Conservation (phyloP, 2,329 filamentous ascomycete species). For the Plectosphaerella sp. region DNA sequence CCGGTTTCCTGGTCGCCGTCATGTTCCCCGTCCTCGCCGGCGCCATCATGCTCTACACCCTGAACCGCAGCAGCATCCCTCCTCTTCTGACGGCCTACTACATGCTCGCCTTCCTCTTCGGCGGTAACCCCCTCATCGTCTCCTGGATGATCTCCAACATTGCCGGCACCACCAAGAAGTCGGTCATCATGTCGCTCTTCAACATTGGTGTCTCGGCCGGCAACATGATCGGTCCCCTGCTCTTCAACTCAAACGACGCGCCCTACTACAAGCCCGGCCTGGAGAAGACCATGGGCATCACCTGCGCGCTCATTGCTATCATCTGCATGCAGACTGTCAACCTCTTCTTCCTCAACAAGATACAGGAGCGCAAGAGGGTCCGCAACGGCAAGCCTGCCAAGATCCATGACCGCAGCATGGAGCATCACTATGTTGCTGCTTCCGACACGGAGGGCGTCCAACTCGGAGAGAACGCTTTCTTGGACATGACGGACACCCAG, state of each 20-base stretch:
- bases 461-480: conserved; percentile 45
- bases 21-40: conserved; percentile 59
- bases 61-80: conserved; percentile 33
- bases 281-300: conserved; percentile 49
- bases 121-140: conserved; percentile 61
- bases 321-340: conserved; percentile 50
- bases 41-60: conserved; percentile 49
- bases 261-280: conserved; percentile 56
- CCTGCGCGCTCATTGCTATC: conserved; percentile 36
- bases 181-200: conserved; percentile 58
- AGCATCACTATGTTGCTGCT: conserved; percentile 37
- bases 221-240: conserved; percentile 62
- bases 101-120: conserved; percentile 61
- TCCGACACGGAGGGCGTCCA: conserved; percentile 22
- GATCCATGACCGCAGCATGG: conserved; percentile 57
- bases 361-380: conserved; percentile 50
- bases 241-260: conserved; percentile 54
- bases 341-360: conserved; percentile 51
- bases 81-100: conserved; percentile 59
- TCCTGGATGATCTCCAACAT: conserved; percentile 68
- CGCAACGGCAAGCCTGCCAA: conserved; percentile 55
- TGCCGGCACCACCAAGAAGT: conserved; percentile 64
- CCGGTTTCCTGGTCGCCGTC: conserved; percentile 45
- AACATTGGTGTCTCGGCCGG: conserved; percentile 58
- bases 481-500: conserved; percentile 59